A percentile compares a stretch with the other conserved stretches of the same genome.
phyloP scores from a whole-genome alignment of 2,329 filamentous ascomycete species.

The Pseudopithomyces maydicus region DNA sequence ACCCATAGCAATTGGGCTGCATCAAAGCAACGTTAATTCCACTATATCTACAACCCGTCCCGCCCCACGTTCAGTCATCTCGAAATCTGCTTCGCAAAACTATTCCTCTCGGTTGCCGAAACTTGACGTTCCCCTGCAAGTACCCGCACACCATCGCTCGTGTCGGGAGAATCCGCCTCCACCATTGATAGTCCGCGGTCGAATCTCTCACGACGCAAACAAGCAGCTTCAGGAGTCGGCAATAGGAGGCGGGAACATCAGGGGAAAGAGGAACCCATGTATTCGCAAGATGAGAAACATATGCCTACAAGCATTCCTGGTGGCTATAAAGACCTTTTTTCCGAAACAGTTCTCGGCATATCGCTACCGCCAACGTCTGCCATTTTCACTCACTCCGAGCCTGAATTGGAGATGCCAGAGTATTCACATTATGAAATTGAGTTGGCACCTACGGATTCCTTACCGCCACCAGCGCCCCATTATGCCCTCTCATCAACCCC shows the following conservation, averaged over 20 bases:
- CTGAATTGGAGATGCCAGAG: conserved; percentile 30
- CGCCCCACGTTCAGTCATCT: conserved; percentile 18
- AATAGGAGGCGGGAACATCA: conserved; percentile 35
- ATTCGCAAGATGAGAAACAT: conserved; percentile 39
- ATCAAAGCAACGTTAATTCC: conserved; percentile 27
- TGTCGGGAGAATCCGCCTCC: conserved; percentile 54
- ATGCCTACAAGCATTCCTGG: conserved; percentile 32
- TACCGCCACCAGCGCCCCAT: conserved; percentile 70
- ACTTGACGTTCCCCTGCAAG: conserved; percentile 38
- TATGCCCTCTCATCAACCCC: conserved; percentile 72
- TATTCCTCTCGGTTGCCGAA: conserved; percentile 42
- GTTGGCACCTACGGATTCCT: conserved; percentile 65
- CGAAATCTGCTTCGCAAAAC: conserved; percentile 29
- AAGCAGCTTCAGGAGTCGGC: conserved; percentile 47
- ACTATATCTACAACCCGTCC: conserved; percentile 27
- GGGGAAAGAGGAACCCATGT: conserved; percentile 39
- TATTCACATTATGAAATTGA: conserved; percentile 44
- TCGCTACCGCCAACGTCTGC: conserved; percentile 44
- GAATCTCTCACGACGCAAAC: conserved; percentile 51
- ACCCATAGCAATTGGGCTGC: conserved; percentile 21
- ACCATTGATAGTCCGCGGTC: conserved; percentile 53
- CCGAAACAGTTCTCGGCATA: conserved; percentile 51
- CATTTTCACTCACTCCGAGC: conserved; percentile 31
- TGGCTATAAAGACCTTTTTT: conserved; percentile 46
- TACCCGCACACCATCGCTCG: conserved; percentile 53